A percentile compares a stretch with the other conserved stretches of the same genome.
Evolutionary conservation across 768 basidiomycete species (phyloP).

Genomic region (Suillus paluster): DNA sequence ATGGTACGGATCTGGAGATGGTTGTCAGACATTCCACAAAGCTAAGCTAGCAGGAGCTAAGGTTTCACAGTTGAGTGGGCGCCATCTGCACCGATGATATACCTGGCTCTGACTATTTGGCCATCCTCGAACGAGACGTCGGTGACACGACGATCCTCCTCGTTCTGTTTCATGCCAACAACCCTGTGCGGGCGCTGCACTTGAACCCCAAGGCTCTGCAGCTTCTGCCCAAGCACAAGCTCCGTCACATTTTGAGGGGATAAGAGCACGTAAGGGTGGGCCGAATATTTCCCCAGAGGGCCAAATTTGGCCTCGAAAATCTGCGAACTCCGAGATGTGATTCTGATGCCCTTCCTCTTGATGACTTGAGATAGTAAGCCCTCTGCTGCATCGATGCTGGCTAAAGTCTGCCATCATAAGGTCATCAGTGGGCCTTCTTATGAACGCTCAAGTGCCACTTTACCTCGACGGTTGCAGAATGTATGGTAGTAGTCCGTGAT

Average conservation of each 20-base stretch:
- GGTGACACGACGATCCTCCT: slow-evolving; percentile 29
- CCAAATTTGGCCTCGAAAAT: slow-evolving; percentile 38
- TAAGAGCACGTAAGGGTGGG: slow-evolving; percentile 45
- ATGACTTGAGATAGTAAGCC: slow-evolving; percentile 36
- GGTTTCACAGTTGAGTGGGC: slow-evolving; percentile 45
- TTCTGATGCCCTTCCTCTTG: slow-evolving; percentile 29
- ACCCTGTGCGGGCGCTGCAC: slow-evolving; percentile 45
- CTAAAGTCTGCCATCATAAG: slow-evolving; percentile 45
- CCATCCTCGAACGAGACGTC: slow-evolving; percentile 53
- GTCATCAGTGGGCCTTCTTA: background rate
- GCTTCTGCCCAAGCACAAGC: slow-evolving; percentile 38
- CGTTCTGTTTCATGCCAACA: slow-evolving; percentile 38
- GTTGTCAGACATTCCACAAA: background rate
- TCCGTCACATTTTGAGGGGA: slow-evolving; percentile 52
- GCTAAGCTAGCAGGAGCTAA: background rate
- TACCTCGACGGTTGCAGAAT: slow-evolving; percentile 54
- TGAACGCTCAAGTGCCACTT: slow-evolving; percentile 2
- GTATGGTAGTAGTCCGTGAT: slow-evolving; percentile 47
- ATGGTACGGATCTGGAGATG: slow-evolving; percentile 44
- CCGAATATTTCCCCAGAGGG: slow-evolving; percentile 44
- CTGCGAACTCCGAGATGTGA: slow-evolving; percentile 34
- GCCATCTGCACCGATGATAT: slow-evolving; percentile 58
- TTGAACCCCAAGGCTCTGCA: slow-evolving; percentile 37
- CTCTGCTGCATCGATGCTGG: slow-evolving; percentile 41
- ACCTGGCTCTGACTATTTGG: slow-evolving; percentile 44